Evolutionary conservation across 495 filamentous ascomycete genomes (phyloP), one percentile per base, ranked within the genome.

Genomic region (Penicillium verhagenii): DNA sequence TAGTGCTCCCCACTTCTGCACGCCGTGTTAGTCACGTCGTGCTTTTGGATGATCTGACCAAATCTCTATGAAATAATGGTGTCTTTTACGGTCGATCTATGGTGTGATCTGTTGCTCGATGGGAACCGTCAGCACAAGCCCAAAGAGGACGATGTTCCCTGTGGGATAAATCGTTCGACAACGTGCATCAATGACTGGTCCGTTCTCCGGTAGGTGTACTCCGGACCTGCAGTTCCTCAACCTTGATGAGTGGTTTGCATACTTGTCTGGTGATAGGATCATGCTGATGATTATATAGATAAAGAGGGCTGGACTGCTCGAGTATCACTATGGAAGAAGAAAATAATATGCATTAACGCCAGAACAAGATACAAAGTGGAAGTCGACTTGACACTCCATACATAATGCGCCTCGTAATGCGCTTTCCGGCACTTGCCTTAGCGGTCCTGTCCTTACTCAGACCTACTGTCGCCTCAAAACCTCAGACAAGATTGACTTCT

Each of bases 351-450:
- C n/a, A n/a, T n/a, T n/a, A n/a, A n/a, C n/a, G n/a, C n/a, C n/a
- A n/a, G n/a, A n/a, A n/a, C n/a, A n/a, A n/a, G n/a, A n/a, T n/a
- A n/a, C n/a, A n/a, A n/a, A n/a, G n/a, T n/a, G n/a, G n/a, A n/a
- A n/a, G n/a, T n/a, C n/a, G n/a, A n/a, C n/a, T n/a, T n/a, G n/a
- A n/a, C n/a, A n/a, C n/a, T n/a, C n/a, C n/a, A n/a, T n/a, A n/a
- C n/a, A n/a, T n/a, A n/a, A 67, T 65, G 65, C 53, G 16, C 28
- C 26, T 54, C 13, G 40, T 56, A 38, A 51, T 49, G 11, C 28
- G 38, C 18, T 13, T 63, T 14, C 40, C 28, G 51, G 46, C 48
- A 14, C 47, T 60, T 9, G 57, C 40, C 44, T 9, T 21, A 23
- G 31, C 40, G 25, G 29, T 37, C n/a, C 37, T 63, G 21, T 45